A percentile compares a stretch with the other conserved stretches of the same genome.
Conservation (phyloP, 768 basidiomycete species). For the Lentinula lateritia region DNA sequence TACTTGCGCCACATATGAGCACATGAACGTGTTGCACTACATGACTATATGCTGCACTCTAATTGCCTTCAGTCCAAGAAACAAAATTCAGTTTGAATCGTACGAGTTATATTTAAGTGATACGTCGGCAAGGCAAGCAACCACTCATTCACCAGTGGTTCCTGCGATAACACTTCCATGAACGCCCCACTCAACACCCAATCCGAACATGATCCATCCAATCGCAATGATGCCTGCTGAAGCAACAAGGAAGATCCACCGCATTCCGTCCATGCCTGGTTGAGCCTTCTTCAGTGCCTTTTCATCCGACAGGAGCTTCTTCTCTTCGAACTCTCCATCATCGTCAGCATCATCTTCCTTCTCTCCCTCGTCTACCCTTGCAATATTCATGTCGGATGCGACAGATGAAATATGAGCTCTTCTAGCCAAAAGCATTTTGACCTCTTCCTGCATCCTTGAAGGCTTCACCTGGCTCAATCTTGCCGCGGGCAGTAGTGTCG, state of each 20-base stretch:
- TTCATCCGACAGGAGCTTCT: constrained; percentile 18
- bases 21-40: not conserved
- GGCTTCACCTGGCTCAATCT: constrained; percentile 32
- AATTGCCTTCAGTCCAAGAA: no score
- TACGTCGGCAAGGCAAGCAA: not conserved
- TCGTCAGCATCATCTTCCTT: not conserved
- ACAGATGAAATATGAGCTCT: not conserved
- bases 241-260: constrained; percentile 17
- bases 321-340: not conserved
- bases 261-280: not conserved
- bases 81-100: not conserved
- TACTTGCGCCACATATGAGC: not conserved
- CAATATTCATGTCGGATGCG: constrained; percentile 2
- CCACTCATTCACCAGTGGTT: constrained; percentile 19
- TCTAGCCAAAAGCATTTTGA: constrained; percentile 19
- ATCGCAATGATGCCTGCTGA: constrained; percentile 25
- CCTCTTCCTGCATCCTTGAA: constrained; percentile 20
- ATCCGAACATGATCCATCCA: constrained; percentile 36
- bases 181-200: constrained; percentile 37
- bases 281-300: constrained; percentile 25
- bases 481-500: constrained; percentile 28
- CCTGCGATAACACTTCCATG: constrained; percentile 27
- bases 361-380: constrained; percentile 13
- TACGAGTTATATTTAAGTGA: not conserved
- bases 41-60: no score